These are phyloP conservation scores for Quambalaria eucalypti DNA, from an alignment of 1,284 basidiomycete genomes.

Conservation along the genomic window DNA sequence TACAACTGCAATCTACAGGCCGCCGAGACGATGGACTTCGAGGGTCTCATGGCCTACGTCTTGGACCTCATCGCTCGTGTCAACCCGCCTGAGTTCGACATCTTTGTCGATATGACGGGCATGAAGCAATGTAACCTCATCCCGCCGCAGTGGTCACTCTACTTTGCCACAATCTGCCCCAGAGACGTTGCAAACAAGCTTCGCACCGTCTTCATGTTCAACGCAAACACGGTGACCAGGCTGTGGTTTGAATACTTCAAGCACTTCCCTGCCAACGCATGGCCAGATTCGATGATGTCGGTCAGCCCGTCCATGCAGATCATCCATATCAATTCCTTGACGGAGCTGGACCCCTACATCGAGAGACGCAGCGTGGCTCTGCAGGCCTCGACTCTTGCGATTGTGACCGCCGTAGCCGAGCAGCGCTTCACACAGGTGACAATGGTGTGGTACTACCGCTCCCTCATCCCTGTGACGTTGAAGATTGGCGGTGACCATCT, in stretches of 20 bases:
- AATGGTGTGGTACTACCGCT: slow-evolving; percentile 41
- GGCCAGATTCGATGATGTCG: not conserved
- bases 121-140: slow-evolving; percentile 20
- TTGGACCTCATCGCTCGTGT: slow-evolving; percentile 25
- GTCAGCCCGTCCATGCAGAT: slow-evolving; percentile 1
- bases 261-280: not conserved
- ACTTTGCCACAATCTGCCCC: slow-evolving; percentile 31
- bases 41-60: slow-evolving; percentile 57
- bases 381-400: slow-evolving; percentile 19
- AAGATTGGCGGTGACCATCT: slow-evolving; percentile 32
- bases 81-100: slow-evolving; percentile 22
- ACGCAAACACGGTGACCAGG: slow-evolving; percentile 27
- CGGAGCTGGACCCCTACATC: slow-evolving; percentile 29
- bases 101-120: slow-evolving; percentile 31
- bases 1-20: slow-evolving; percentile 55
- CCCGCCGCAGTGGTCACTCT: slow-evolving; percentile 34
- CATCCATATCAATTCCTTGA: slow-evolving; percentile 16
- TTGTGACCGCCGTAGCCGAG: slow-evolving; percentile 20
- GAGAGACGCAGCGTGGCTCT: slow-evolving; percentile 32
- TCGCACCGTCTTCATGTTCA: slow-evolving; percentile 29
- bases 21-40: slow-evolving; percentile 73
- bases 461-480: slow-evolving; percentile 33
- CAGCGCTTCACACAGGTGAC: slow-evolving; percentile 30
- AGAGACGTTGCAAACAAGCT: slow-evolving; percentile 22
- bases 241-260: slow-evolving; percentile 2